Conservation (phyloP, 1,284 basidiomycete species). For the Sporisorium exsertum region DNA sequence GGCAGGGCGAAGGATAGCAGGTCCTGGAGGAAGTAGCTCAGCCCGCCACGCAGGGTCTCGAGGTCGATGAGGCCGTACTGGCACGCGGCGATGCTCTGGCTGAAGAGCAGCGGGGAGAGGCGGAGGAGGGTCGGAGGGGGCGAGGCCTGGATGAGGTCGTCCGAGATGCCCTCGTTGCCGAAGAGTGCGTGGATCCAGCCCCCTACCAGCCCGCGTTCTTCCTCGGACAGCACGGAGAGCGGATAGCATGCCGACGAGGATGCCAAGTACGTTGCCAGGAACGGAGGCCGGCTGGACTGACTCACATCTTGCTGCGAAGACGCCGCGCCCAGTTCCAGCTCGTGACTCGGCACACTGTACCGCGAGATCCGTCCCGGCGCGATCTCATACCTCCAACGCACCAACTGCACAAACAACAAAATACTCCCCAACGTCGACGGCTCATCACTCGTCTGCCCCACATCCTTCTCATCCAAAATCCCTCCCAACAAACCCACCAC, state of each 20-base stretch:
- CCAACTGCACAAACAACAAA: slow-evolving; percentile 48
- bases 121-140: slow-evolving; percentile 70
- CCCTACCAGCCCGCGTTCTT: slow-evolving; percentile 64
- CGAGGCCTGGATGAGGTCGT: slow-evolving; percentile 70
- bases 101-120: slow-evolving; percentile 71
- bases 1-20: slow-evolving; percentile 73
- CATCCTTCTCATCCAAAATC: slow-evolving; percentile 41
- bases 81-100: slow-evolving; percentile 72
- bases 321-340: slow-evolving; percentile 1
- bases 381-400: slow-evolving; percentile 34
- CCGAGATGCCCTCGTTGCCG: slow-evolving; percentile 70
- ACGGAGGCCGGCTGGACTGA: slow-evolving; percentile 19
- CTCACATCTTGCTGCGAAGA: not conserved
- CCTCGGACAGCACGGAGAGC: slow-evolving; percentile 63
- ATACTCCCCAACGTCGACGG: slow-evolving; percentile 46
- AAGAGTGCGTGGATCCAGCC: slow-evolving; percentile 70
- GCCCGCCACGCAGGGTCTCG: slow-evolving; percentile 72
- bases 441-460: slow-evolving; percentile 53
- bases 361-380: slow-evolving; percentile 14
- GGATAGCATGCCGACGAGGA: slow-evolving; percentile 58
- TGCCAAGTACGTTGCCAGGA: slow-evolving; percentile 54
- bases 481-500: slow-evolving; percentile 35
- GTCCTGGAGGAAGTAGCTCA: slow-evolving; percentile 73
- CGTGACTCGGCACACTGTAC: not conserved
- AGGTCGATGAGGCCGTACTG: slow-evolving; percentile 71